Conservation (phyloP, 257 asterid species). For the Mentha longifolia region DNA sequence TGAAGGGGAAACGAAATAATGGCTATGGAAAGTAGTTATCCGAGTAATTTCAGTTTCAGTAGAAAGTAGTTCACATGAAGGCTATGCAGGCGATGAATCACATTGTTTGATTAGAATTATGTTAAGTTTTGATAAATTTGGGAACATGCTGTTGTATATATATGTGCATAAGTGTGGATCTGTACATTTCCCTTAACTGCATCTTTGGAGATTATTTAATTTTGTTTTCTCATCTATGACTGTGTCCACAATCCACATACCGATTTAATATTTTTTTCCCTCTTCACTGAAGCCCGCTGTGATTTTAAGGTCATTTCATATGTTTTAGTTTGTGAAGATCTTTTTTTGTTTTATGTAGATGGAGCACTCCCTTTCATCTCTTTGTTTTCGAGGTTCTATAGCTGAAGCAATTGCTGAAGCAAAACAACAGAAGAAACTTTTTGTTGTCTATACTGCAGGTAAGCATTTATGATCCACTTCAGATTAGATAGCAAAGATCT, state of each 20-base stretch:
- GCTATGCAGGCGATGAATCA: constrained; percentile 1
- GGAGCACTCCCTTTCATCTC: constrained; percentile 76
- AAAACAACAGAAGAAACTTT: constrained; percentile 81
- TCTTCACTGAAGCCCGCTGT: background rate
- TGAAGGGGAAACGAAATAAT: constrained; percentile 17
- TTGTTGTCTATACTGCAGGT: constrained; percentile 87
- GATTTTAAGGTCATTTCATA: background rate
- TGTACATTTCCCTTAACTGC: background rate
- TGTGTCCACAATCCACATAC: background rate
- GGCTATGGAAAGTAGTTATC: constrained; percentile 1
- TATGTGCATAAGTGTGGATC: background rate
- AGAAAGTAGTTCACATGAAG: background rate
- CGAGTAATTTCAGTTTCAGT: constrained; percentile 18
- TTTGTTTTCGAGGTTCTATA: constrained; percentile 78
- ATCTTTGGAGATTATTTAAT: background rate
- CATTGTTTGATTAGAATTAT: background rate
- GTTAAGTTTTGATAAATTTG: no score
- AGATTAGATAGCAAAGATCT: constrained; percentile 7
- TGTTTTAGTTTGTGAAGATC: background rate
- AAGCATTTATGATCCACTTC: constrained; percentile 31
- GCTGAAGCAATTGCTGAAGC: constrained; percentile 84
- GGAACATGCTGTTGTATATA: background rate
- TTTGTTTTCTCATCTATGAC: constrained; percentile 12
- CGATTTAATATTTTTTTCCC: background rate
- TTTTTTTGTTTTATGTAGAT: constrained; percentile 53